Evolutionary conservation across 192 early-diverging fungal genomes (phyloP).

Genomic region (Backusella liffmaniae): DNA sequence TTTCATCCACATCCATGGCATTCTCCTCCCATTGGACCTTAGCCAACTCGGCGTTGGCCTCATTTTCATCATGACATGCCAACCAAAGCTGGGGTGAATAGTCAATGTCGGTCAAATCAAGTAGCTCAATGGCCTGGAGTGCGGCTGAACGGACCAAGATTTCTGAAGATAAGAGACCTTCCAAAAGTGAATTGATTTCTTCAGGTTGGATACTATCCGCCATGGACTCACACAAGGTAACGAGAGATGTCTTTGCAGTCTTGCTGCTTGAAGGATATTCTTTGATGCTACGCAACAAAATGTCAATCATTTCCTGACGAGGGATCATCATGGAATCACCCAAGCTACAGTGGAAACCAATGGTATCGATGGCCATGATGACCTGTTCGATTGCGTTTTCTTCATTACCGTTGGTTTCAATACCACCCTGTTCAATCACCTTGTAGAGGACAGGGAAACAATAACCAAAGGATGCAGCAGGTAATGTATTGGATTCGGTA

Average conservation of each 20-base stretch:
- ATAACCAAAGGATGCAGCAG: constrained; percentile 63
- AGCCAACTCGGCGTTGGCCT: constrained; percentile 54
- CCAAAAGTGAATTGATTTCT: constrained; percentile 59
- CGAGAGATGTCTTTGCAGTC: constrained; percentile 49
- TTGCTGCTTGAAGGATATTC: constrained; percentile 58
- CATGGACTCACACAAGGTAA: constrained; percentile 47
- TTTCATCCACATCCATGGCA: constrained; percentile 51
- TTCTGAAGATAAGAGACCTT: constrained; percentile 65
- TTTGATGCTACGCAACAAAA: constrained; percentile 62
- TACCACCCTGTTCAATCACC: constrained; percentile 61
- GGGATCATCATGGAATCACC: constrained; percentile 57
- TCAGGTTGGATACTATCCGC: constrained; percentile 42
- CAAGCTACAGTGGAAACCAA: constrained; percentile 58
- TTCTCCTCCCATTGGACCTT: constrained; percentile 64
- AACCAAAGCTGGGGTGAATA: constrained; percentile 74
- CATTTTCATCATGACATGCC: constrained; percentile 59
- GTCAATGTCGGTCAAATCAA: constrained; percentile 55
- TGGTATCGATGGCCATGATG: constrained; percentile 60
- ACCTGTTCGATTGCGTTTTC: constrained; percentile 64
- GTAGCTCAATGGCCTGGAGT: constrained; percentile 56
- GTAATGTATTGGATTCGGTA: constrained; percentile 53
- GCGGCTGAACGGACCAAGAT: constrained; percentile 64
- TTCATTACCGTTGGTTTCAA: constrained; percentile 45
- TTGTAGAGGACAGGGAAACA: constrained; percentile 65
- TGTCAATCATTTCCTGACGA: constrained; percentile 60